phyloP scores from a whole-genome alignment of 208 protist species.

The Crithidia expoeki region DNA sequence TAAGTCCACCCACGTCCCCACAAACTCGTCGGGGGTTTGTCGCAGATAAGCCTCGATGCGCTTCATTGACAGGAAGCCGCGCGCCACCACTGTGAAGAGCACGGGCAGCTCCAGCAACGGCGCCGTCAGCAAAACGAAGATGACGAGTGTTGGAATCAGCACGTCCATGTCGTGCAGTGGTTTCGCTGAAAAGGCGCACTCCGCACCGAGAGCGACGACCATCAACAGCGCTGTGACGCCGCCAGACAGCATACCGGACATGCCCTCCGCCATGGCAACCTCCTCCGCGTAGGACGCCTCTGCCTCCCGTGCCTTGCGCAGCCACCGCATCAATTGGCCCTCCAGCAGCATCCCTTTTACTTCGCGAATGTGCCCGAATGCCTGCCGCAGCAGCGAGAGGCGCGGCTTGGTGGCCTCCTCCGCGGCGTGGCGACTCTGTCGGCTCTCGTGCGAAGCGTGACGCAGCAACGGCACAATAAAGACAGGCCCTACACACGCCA shows the following conservation, averaged over 20 bases:
- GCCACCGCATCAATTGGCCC: conserved; percentile 32
- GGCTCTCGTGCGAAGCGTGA: conserved; percentile 24
- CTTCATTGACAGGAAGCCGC: conserved; percentile 64
- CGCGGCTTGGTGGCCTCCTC: conserved; percentile 30
- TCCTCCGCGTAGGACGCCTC: conserved; percentile 34
- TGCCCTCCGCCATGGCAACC: conserved; percentile 42
- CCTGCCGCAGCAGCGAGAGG: conserved; percentile 44
- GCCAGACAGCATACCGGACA: conserved; percentile 31
- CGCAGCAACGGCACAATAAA: conserved; percentile 44
- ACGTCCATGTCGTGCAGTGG: conserved; percentile 17
- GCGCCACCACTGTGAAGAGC: conserved; percentile 50
- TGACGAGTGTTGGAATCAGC: conserved; percentile 48
- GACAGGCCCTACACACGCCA: conserved; percentile 33
- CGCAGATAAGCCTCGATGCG: conserved; percentile 64
- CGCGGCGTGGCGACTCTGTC: conserved; percentile 32
- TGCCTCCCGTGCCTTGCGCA: conserved; percentile 33
- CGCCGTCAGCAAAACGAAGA: conserved; percentile 45
- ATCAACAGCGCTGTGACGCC: conserved; percentile 36
- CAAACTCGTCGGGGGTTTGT: conserved; percentile 69
- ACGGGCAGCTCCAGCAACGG: conserved; percentile 55
- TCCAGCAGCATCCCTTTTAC: conserved; percentile 68
- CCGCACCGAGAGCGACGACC: conserved; percentile 29
- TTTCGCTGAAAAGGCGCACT: conserved; percentile 19
- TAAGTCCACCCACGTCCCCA: conserved; percentile 66
- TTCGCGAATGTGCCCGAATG: conserved; percentile 46